Evolutionary conservation across 768 basidiomycete species (phyloP).

Genomic region (Cystobasidium ongulense): DNA sequence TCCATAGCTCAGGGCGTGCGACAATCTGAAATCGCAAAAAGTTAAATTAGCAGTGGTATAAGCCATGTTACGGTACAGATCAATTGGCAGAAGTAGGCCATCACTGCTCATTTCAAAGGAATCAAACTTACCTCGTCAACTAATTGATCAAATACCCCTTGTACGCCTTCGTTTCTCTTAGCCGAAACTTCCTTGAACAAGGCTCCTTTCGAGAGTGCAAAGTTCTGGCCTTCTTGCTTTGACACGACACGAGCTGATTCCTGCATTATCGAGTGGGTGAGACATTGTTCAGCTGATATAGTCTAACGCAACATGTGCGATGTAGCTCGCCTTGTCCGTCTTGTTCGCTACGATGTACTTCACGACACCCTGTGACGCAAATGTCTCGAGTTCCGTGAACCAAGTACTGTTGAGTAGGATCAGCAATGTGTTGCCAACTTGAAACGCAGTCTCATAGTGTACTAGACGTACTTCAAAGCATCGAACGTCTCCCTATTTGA

Average conservation of each 20-base stretch:
- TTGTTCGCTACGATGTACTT: conserved; percentile 90
- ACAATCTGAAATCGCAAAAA: conserved; percentile 4
- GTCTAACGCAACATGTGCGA: too few species aligned
- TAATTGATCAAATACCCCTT: conserved; percentile 22
- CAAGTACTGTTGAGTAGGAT: conserved; percentile 73
- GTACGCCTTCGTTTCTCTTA: conserved; percentile 23
- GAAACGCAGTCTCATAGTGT: background rate
- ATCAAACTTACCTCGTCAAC: conserved; percentile 17
- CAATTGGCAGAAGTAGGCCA: background rate
- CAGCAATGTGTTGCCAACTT: conserved; percentile 49
- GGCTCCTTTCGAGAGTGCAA: conserved; percentile 17
- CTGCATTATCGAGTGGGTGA: too few species aligned
- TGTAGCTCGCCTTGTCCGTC: conserved; percentile 63
- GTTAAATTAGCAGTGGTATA: background rate
- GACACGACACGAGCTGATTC: conserved; percentile 24
- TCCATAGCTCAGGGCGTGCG: conserved; percentile 21
- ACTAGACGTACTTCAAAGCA: conserved; percentile 53
- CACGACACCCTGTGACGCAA: conserved; percentile 55
- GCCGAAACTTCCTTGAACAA: conserved; percentile 18
- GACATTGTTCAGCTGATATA: too few species aligned
- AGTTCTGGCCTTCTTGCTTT: conserved; percentile 12
- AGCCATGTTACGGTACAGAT: background rate
- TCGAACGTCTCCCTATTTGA: conserved; percentile 87
- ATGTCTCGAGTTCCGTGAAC: conserved; percentile 84
- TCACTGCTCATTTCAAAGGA: too few species aligned